phyloP scores from a whole-genome alignment of 2,329 filamentous ascomycete genomes.

The Tolypocladium inflatum region DNA sequence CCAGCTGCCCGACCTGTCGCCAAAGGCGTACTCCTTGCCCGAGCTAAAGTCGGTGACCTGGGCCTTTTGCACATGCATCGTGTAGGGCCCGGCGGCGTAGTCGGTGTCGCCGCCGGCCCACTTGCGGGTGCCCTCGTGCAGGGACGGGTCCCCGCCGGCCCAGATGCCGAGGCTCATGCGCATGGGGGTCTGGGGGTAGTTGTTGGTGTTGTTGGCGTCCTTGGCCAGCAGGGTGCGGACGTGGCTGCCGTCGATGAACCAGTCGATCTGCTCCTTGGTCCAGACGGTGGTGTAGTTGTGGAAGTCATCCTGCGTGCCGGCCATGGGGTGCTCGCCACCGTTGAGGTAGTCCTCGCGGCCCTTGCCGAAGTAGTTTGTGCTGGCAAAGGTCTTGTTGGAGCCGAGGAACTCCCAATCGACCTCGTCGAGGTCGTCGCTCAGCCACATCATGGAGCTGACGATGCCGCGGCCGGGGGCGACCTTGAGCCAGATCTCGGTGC shows the following conservation, averaged over 20 bases:
- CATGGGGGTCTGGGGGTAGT: slow-evolving; percentile 72
- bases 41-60: slow-evolving; percentile 48
- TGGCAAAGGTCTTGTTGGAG: slow-evolving; percentile 49
- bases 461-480: slow-evolving; percentile 67
- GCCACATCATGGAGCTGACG: slow-evolving; percentile 72
- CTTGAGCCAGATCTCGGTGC: slow-evolving; percentile 69
- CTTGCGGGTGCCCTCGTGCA: slow-evolving; percentile 48
- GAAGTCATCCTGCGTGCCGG: slow-evolving; percentile 48
- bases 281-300: slow-evolving; percentile 73
- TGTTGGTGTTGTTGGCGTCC: slow-evolving; percentile 51
- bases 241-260: slow-evolving; percentile 58
- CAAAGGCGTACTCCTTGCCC: slow-evolving; percentile 56
- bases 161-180: slow-evolving; percentile 58
- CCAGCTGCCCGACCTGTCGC: slow-evolving; percentile 51
- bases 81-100: slow-evolving; percentile 57
- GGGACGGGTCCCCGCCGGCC: slow-evolving; percentile 48
- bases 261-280: slow-evolving; percentile 57
- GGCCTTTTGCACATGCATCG: slow-evolving; percentile 61
- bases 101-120: slow-evolving; percentile 65
- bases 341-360: slow-evolving; percentile 55
- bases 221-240: slow-evolving; percentile 54
- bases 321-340: slow-evolving; percentile 46
- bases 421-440: slow-evolving; percentile 79
- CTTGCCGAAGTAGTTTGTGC: slow-evolving; percentile 76
- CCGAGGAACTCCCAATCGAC: slow-evolving; percentile 82